phyloP scores from a whole-genome alignment of 139 green algal genomes.

The Medakamo hakoo region DNA sequence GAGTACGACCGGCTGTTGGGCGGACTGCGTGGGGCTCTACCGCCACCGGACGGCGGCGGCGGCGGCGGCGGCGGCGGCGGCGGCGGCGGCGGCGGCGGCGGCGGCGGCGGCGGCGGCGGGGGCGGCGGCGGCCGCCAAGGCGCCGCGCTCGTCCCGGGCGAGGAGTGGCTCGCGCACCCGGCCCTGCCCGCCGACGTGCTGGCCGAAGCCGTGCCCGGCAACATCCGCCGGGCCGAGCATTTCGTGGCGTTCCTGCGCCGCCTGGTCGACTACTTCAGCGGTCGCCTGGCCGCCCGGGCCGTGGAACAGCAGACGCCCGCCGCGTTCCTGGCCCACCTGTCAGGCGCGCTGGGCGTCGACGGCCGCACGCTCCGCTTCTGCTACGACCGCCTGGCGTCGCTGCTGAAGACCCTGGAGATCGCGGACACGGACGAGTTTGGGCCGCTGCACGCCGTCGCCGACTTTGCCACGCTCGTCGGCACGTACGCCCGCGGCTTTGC shows the following conservation, averaged over 20 bases:
- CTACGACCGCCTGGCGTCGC: constrained; percentile 84
- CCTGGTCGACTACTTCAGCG: constrained; percentile 71
- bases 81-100: neutral
- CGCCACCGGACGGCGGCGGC: neutral
- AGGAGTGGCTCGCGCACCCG: constrained; percentile 74
- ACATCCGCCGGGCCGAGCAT: constrained; percentile 90
- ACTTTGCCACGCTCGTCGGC: constrained; percentile 94
- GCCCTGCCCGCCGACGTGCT: constrained; percentile 76
- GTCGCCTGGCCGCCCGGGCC: constrained; percentile 28
- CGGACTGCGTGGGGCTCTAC: neutral
- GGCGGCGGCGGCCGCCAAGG: constrained; percentile 3
- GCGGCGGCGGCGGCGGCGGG: neutral
- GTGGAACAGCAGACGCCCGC: constrained; percentile 59
- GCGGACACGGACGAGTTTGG: constrained; percentile 81
- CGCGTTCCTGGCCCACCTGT: constrained; percentile 63
- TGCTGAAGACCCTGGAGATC: constrained; percentile 96
- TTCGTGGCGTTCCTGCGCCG: constrained; percentile 92
- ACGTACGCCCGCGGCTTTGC: constrained; percentile 88
- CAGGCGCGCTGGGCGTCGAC: constrained; percentile 23
- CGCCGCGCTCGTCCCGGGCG: too few species aligned
- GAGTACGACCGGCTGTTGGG: constrained; percentile 80
- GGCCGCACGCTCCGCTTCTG: constrained; percentile 70
- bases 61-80: neutral
- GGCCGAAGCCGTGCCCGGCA: constrained; percentile 70
- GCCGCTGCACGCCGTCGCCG: constrained; percentile 73